A percentile compares a stretch with the other conserved stretches of the same genome.
Conservation (phyloP, 306 rosid species). For the Fragaria vesca region DNA sequence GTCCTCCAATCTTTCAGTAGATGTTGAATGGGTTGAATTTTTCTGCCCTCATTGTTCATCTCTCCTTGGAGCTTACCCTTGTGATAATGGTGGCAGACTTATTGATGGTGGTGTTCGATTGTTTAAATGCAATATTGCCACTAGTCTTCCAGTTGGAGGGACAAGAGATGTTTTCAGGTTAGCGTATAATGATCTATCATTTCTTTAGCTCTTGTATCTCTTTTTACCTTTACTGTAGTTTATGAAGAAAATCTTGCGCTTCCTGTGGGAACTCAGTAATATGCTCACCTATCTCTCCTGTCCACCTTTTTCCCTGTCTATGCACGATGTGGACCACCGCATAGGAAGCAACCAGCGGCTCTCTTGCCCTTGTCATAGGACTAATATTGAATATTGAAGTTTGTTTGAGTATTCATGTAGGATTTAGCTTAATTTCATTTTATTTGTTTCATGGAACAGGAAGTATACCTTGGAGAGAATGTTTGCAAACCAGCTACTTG, state of each 20-base stretch:
- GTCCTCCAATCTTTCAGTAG: slow-evolving; percentile 61
- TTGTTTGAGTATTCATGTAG: slow-evolving; percentile 10
- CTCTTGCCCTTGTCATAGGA: too few relatives aligned
- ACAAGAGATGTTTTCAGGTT: slow-evolving; percentile 71
- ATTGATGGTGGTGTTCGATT: slow-evolving; percentile 83
- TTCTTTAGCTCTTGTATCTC: not conserved
- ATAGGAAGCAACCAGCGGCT: too few relatives aligned
- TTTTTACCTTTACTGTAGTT: not conserved
- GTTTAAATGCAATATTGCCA: slow-evolving; percentile 76
- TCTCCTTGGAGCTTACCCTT: slow-evolving; percentile 88
- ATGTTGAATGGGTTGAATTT: slow-evolving; percentile 78
- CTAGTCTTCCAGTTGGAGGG: slow-evolving; percentile 50
- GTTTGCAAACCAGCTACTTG: slow-evolving; percentile 72
- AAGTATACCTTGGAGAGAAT: slow-evolving; percentile 66
- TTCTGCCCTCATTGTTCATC: slow-evolving; percentile 72
- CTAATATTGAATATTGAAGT: not conserved
- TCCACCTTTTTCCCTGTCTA: not conserved
- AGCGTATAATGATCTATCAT: slow-evolving; percentile 22
- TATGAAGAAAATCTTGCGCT: not conserved
- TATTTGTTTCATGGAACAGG: slow-evolving; percentile 42
- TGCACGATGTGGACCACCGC: not conserved
- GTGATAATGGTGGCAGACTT: slow-evolving; percentile 47
- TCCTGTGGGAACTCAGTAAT: not conserved
- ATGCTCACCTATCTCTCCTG: not conserved
- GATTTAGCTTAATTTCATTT: slow-evolving; percentile 12